Evolutionary conservation across 192 early-diverging fungal genomes (phyloP), one percentile per base, ranked within the genome.

Genomic region (Coemansia sp.): DNA sequence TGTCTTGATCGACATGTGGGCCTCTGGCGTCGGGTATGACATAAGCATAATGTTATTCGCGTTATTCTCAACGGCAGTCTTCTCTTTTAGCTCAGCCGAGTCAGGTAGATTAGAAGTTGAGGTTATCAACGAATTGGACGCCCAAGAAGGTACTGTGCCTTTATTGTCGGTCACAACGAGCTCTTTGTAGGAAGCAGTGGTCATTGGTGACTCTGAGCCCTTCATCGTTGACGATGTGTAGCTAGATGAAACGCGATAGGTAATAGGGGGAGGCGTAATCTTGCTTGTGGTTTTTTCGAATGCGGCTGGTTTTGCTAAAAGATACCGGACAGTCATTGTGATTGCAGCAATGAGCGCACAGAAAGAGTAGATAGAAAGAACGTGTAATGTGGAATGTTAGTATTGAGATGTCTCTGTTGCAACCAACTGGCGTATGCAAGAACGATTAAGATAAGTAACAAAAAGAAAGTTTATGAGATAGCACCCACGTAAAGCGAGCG

Each of bases 1-100:
- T 18, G 56, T 41, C 38, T 58, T 58, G 37, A 58, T 37, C 37
- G 56, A 58, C 12, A 40, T n/a, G 12, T 40, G 56, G 19, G 19
- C 23, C 38, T 58, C 56, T 58, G 56, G 56, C 1, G 56, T 58
- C 13, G 56, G 56, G n/a, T 58, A 58, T 58, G 56, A 41, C 56
- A 58, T 40, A 15, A 58, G 23, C 32, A 41, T 26, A 13, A 37
- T 23, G 32, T 16, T 58, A 37, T 15, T 58, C 16, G 32, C 56
- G 38, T 12, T 40, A 18, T 41, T 38, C 9, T 58, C 15, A 58
- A 37, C 32, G 12, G 18, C 56, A 53, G 21, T 32, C 50, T 8
- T 53, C 50, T 18, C 50, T 53, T 53, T 54, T 21, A 54, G 19
- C 37, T 39, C 6, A 9, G 57, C 39, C 18, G 19, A 32, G 4